Base-by-base conservation (phyloP, 805 yeast genomes). In the Candida nitratophila region DNA sequence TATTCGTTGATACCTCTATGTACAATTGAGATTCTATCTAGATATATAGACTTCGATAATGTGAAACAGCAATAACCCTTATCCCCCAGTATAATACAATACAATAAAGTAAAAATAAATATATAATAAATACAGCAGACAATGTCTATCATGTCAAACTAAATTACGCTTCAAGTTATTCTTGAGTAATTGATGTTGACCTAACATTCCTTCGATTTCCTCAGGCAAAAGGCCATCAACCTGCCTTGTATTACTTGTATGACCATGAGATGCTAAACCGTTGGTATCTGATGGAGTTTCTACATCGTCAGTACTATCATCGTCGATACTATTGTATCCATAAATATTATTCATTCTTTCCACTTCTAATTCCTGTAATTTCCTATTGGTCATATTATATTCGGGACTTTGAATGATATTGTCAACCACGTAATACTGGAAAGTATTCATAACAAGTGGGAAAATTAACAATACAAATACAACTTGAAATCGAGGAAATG, bases 401-500 rank as follows among this genome's bases (percentile, higher is more conserved):
- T 64, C 61, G 40, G 73, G 83, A 51, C 78, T 69, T 54, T 81
- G 83, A 53, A 86, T 84, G 47, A 86, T 78, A 55, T 79, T 83
- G 56, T 86, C 95, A 34, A 85, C 76, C 50, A 85, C 73, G 39
- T 81, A 71, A 52, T 82, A 78, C 59, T 86, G 95, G 61, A 86
- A 73, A 48, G 84, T 75, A 58, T 86, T 86, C 74, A 86, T 72
- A 47, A 83, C 59, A 6, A 84, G 69, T 1, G 95, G 95, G 51
- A 84, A 83, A 9, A 86, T 75, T 57, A 93, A 77, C 81, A 91
- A 83, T 22, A 93, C 96, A 48, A 91, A 75, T 34, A 85, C 81
- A 15, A 91, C 86, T 60, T 93, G 96, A 33, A 88, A 71, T 49
- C 83, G 79, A 2, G 95, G 93, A 61, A 81, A 80, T 43, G 76